These are phyloP conservation scores for Metarhizium guizhouense DNA, from an alignment of 2,329 filamentous ascomycete species.

Conservation along the genomic window DNA sequence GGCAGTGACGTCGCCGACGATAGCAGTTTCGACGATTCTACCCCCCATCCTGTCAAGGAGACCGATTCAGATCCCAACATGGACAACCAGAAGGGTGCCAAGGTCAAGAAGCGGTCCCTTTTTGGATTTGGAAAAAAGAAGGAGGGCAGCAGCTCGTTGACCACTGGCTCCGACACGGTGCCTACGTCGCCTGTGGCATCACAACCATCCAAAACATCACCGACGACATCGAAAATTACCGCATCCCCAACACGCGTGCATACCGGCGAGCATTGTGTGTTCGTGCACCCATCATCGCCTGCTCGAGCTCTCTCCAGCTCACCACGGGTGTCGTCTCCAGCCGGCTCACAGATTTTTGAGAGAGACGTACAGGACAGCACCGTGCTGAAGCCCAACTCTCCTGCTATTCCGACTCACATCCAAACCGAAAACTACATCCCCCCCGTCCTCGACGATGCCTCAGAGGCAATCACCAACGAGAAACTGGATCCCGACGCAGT, in stretches of 20 bases:
- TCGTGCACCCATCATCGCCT: slow-evolving; percentile 53
- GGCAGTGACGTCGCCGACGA: slow-evolving; percentile 16
- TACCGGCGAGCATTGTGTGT: slow-evolving; percentile 28
- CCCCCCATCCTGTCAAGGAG: slow-evolving; percentile 21
- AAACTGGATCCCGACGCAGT: slow-evolving; percentile 80
- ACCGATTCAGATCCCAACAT: slow-evolving; percentile 17
- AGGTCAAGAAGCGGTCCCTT: slow-evolving; percentile 47
- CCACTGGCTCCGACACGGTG: slow-evolving; percentile 25
- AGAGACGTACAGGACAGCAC: slow-evolving; percentile 82
- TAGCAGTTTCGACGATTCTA: slow-evolving; percentile 20
- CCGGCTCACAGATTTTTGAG: slow-evolving; percentile 79
- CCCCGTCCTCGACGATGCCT: slow-evolving; percentile 81
- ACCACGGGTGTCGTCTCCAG: slow-evolving; percentile 68
- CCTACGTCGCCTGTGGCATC: slow-evolving; percentile 18
- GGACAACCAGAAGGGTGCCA: slow-evolving; percentile 15
- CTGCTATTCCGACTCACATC: slow-evolving; percentile 88
- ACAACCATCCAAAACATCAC: slow-evolving; percentile 1
- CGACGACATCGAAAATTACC: slow-evolving; percentile 16
- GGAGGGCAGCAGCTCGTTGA: slow-evolving; percentile 27
- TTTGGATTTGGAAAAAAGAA: slow-evolving; percentile 58
- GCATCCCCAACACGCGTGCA: slow-evolving; percentile 26
- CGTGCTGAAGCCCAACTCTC: slow-evolving; percentile 58
- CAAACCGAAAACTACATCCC: slow-evolving; percentile 92
- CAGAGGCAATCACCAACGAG: slow-evolving; percentile 81
- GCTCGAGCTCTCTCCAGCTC: slow-evolving; percentile 59